Evolutionary conservation across 768 basidiomycete genomes (phyloP).

Genomic region (Tephrocybe sp.): DNA sequence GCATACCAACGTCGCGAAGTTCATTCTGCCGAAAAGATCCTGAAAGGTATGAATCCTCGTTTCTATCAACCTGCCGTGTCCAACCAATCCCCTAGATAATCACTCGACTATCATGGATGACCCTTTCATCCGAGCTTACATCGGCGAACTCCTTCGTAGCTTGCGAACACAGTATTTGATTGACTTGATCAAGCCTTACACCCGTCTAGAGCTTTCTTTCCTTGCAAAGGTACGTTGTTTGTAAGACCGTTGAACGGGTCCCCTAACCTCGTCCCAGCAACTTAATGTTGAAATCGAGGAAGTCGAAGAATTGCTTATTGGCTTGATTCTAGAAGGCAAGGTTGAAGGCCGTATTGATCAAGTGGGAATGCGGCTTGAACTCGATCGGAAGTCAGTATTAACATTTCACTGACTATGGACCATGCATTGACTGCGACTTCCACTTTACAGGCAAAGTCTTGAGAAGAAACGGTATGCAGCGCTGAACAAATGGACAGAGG

Average conservation of each 20-base stretch:
- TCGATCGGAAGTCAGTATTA: conserved; percentile 74
- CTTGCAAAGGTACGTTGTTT: conserved; percentile 70
- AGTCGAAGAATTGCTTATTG: conserved; percentile 91
- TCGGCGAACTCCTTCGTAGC: conserved; percentile 92
- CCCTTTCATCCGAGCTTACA: conserved; percentile 90
- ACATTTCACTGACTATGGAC: conserved; percentile 20
- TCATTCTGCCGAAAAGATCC: conserved; percentile 94
- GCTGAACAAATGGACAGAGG: conserved; percentile 77
- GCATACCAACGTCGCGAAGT: conserved; percentile 97
- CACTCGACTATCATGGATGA: conserved; percentile 96
- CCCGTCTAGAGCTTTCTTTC: conserved; percentile 88
- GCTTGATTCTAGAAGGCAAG: conserved; percentile 94
- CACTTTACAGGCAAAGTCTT: conserved; percentile 63
- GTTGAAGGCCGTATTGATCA: conserved; percentile 97
- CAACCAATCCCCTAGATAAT: conserved; percentile 58
- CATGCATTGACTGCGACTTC: neutral
- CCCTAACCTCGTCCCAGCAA: conserved; percentile 57
- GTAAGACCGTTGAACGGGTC: neutral
- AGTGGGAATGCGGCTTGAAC: conserved; percentile 87
- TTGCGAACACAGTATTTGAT: conserved; percentile 95
- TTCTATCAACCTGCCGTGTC: neutral
- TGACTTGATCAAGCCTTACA: conserved; percentile 97
- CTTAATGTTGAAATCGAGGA: conserved; percentile 89
- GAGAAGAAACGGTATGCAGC: conserved; percentile 86
- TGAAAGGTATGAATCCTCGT: conserved; percentile 59